Conservation (phyloP, 306 rosid species). For the Astragalus membranaceus region DNA sequence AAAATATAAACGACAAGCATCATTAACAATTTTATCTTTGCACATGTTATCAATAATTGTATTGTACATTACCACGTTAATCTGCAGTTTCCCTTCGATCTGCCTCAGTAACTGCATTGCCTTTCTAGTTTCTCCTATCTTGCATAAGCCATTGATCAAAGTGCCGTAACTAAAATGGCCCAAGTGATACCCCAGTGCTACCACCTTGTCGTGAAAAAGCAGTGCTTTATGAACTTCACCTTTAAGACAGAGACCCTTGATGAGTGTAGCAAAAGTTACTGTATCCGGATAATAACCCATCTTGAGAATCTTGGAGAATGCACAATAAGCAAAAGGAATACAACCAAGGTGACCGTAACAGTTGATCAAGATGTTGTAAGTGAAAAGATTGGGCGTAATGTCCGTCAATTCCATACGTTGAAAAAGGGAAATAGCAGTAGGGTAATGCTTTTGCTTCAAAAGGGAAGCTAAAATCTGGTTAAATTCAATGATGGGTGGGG, state of each 20-base stretch:
- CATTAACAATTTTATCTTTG: neutral
- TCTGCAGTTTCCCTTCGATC: neutral
- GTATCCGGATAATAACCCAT: neutral
- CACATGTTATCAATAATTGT: conserved; percentile 11
- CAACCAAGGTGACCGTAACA: neutral
- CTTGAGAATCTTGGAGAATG: neutral
- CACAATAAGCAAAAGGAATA: neutral
- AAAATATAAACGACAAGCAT: neutral
- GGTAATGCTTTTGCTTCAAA: neutral
- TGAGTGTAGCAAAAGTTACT: neutral
- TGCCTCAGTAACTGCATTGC: neutral
- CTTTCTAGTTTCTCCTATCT: neutral
- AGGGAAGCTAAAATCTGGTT: neutral
- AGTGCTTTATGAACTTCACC: neutral
- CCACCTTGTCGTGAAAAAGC: neutral
- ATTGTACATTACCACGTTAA: neutral
- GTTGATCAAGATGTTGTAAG: neutral
- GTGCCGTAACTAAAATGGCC: neutral
- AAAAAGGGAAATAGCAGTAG: neutral
- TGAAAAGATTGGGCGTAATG: neutral
- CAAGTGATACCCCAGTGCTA: neutral
- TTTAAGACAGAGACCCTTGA: neutral
- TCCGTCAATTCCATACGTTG: neutral
- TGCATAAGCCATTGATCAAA: conserved; percentile 5
- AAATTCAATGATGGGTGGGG: neutral